These are phyloP conservation scores for Fusarium acutatum DNA, from an alignment of 2,329 filamentous ascomycete species.

Conservation along the genomic window DNA sequence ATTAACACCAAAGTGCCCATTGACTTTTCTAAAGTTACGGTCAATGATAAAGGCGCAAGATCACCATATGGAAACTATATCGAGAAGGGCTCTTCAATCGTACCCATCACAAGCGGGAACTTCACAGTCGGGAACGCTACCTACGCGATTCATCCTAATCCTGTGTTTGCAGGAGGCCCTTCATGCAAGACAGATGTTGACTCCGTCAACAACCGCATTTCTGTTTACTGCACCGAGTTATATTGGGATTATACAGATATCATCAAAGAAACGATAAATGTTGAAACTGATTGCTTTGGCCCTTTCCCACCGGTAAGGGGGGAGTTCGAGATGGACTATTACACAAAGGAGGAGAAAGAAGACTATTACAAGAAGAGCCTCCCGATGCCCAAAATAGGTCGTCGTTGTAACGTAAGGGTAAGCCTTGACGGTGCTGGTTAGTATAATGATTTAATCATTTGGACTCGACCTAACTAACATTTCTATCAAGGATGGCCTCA, in stretches of 20 bases:
- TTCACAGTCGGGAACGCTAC: rapidly evolving
- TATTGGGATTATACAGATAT: background rate
- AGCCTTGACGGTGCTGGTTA: background rate
- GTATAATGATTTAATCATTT: rapidly evolving
- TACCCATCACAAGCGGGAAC: background rate
- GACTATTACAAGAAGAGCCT: rapidly evolving
- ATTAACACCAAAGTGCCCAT: rapidly evolving
- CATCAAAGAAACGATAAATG: rapidly evolving
- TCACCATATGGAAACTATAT: background rate
- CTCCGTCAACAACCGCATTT: rapidly evolving
- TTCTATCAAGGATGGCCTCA: background rate
- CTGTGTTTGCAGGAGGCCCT: background rate
- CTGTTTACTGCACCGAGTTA: rapidly evolving
- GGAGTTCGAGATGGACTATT: rapidly evolving
- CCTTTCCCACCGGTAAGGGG: rapidly evolving
- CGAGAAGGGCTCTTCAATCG: rapidly evolving
- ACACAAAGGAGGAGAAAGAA: background rate
- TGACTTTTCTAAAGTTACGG: background rate
- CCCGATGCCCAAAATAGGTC: background rate
- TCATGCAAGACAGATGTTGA: background rate
- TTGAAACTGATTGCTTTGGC: rapidly evolving
- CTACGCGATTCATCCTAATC: background rate
- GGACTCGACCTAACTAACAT: rapidly evolving
- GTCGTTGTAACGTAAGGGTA: background rate
- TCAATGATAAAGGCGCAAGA: rapidly evolving